Percentiles rank a stretch among this genome's conserved stretches.
Conservation (phyloP, 108 stramenopile genomes). For the Nitzschia sp. region DNA sequence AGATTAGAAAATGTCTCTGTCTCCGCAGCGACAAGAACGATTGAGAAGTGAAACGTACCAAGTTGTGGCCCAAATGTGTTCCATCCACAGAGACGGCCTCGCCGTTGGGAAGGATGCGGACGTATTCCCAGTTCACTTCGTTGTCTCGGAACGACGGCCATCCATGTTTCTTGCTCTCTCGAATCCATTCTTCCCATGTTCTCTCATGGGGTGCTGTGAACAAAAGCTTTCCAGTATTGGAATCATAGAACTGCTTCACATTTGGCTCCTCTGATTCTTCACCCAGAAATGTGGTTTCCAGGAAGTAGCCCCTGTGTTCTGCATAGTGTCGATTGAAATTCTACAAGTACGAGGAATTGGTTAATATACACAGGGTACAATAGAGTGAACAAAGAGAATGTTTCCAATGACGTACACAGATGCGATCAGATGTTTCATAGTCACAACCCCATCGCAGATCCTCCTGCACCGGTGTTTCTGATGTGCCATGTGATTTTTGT, state of each 20-base stretch:
- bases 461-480: slow-evolving; percentile 63
- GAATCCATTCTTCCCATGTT: slow-evolving; percentile 64
- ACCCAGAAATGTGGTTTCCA: slow-evolving; percentile 52
- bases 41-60: slow-evolving; percentile 7
- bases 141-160: slow-evolving; percentile 71
- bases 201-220: slow-evolving; percentile 68
- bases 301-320: slow-evolving; percentile 83
- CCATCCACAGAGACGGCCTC: slow-evolving; percentile 85
- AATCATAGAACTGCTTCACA: slow-evolving; percentile 73
- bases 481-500: slow-evolving; percentile 69
- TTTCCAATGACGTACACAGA: slow-evolving; percentile 40
- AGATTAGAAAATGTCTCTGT: neutral
- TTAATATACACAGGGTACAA: neutral
- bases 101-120: slow-evolving; percentile 78
- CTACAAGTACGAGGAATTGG: neutral
- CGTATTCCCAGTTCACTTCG: slow-evolving; percentile 79
- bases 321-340: slow-evolving; percentile 79
- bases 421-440: slow-evolving; percentile 63
- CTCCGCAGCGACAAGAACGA: neutral
- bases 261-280: slow-evolving; percentile 44
- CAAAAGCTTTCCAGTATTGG: slow-evolving; percentile 76
- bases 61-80: slow-evolving; percentile 82
- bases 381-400: neutral
- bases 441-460: slow-evolving; percentile 79
- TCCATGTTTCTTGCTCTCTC: slow-evolving; percentile 68